Percentiles rank a stretch among this genome's conserved stretches.
phyloP scores from a whole-genome alignment of 2,329 filamentous ascomycete genomes.

The Alternaria panax region DNA sequence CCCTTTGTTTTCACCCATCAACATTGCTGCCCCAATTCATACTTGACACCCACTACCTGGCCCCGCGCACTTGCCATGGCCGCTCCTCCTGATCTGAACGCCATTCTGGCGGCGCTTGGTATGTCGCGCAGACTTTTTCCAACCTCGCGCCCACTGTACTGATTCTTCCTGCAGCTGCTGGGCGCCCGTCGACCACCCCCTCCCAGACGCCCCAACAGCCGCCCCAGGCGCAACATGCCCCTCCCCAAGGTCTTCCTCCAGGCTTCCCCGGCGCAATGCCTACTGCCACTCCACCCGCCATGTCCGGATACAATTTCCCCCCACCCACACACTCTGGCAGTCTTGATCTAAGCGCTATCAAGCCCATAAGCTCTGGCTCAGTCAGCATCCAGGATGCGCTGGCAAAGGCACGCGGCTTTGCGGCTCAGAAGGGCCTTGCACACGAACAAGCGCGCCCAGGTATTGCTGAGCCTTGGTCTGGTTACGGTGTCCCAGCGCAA shows the following conservation, averaged over 20 bases:
- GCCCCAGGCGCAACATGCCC: constrained; percentile 50
- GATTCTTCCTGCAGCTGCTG: constrained; percentile 49
- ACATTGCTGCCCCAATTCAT: not conserved
- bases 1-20: not conserved
- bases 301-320: constrained; percentile 62
- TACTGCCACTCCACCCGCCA: constrained; percentile 52
- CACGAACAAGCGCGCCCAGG: constrained; percentile 55
- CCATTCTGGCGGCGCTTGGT: constrained; percentile 51
- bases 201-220: constrained; percentile 55
- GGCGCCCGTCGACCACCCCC: constrained; percentile 56
- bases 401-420: constrained; percentile 82
- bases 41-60: constrained; percentile 5
- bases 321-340: constrained; percentile 77
- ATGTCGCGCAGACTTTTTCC: constrained; percentile 16
- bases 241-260: constrained; percentile 53
- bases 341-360: constrained; percentile 80
- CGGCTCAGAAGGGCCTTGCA: constrained; percentile 76
- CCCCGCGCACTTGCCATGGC: constrained; percentile 37
- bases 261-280: constrained; percentile 55
- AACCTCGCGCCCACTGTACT: constrained; percentile 7
- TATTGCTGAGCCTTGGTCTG: constrained; percentile 55
- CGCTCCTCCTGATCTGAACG: constrained; percentile 48
- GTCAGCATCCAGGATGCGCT: constrained; percentile 86
- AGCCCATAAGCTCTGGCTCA: constrained; percentile 79
- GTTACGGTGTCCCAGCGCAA: constrained; percentile 34